Evolutionary conservation across 768 basidiomycete genomes (phyloP).

Genomic region (Boletus rubescentipes): DNA sequence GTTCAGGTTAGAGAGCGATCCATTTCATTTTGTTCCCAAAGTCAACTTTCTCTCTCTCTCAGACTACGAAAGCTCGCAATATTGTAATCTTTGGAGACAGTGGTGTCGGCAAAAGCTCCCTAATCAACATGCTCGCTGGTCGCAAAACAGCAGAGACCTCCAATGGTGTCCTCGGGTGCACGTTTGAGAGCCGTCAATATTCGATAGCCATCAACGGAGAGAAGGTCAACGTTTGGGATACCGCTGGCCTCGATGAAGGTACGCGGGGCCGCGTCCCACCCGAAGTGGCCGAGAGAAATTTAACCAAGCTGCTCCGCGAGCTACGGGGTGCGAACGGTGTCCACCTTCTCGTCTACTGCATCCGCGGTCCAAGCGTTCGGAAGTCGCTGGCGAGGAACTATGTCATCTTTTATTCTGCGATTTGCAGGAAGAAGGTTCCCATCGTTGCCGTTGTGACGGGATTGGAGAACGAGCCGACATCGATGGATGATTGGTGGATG

Average conservation of each 20-base stretch:
- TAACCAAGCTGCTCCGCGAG: slow-evolving; percentile 31
- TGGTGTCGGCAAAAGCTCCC: slow-evolving; percentile 43
- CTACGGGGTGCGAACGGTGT: slow-evolving; percentile 31
- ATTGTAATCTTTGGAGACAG: slow-evolving; percentile 45
- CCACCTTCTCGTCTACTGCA: slow-evolving; percentile 33
- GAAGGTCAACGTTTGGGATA: slow-evolving; percentile 32
- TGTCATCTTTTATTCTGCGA: slow-evolving; percentile 28
- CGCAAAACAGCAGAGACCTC: slow-evolving; percentile 31
- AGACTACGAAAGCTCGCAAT: slow-evolving; percentile 25
- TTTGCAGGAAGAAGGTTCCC: slow-evolving; percentile 32
- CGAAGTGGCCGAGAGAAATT: slow-evolving; percentile 26
- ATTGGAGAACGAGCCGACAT: slow-evolving; percentile 31
- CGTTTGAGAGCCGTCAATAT: slow-evolving; percentile 32
- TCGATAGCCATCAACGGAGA: slow-evolving; percentile 15
- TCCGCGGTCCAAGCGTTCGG: slow-evolving; percentile 30
- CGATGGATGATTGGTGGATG: slow-evolving; percentile 41
- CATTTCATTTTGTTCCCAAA: not conserved
- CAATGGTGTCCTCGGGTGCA: slow-evolving; percentile 34
- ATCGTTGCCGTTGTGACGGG: slow-evolving; percentile 34
- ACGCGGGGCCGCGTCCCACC: slow-evolving; percentile 25
- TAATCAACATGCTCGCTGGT: slow-evolving; percentile 42
- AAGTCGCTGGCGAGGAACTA: slow-evolving; percentile 31
- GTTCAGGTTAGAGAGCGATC: slow-evolving; percentile 12
- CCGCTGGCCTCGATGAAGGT: slow-evolving; percentile 32
- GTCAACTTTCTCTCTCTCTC: not conserved